phyloP scores from a whole-genome alignment of 306 rosid species.

The Dalbergia oliveri region DNA sequence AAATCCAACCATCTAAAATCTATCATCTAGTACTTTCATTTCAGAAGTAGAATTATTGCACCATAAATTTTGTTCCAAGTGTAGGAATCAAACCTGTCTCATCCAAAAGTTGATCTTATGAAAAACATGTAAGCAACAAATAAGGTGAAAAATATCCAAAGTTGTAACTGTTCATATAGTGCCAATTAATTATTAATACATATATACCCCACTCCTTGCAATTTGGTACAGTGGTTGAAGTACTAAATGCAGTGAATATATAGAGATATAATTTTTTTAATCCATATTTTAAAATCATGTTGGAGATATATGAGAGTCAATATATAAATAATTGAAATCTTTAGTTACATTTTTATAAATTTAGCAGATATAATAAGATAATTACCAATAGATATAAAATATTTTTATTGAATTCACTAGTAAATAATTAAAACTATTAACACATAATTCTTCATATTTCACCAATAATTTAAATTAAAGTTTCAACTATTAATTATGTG shows the following conservation, averaged over 20 bases:
- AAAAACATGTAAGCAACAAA: neutral
- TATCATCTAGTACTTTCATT: neutral
- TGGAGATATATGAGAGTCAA: too few species aligned
- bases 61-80: too few species aligned
- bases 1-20: neutral
- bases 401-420: too few species aligned
- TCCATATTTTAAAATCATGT: neutral
- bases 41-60: neutral
- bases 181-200: neutral
- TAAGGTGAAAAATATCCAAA: neutral
- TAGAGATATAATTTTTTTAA: neutral
- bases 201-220: neutral
- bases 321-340: too few species aligned
- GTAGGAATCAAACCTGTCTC: too few species aligned
- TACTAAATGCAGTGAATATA: neutral
- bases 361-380: too few species aligned
- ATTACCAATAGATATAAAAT: too few species aligned
- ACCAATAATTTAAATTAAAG: too few species aligned
- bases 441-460: too few species aligned
- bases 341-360: too few species aligned
- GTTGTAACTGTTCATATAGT: neutral
- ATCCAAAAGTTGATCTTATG: neutral
- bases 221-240: constrained; percentile 31
- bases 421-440: too few species aligned
- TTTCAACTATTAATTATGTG: too few species aligned